Conservation (phyloP, 2,329 filamentous ascomycete species). For the Xylariaceae sp. region DNA sequence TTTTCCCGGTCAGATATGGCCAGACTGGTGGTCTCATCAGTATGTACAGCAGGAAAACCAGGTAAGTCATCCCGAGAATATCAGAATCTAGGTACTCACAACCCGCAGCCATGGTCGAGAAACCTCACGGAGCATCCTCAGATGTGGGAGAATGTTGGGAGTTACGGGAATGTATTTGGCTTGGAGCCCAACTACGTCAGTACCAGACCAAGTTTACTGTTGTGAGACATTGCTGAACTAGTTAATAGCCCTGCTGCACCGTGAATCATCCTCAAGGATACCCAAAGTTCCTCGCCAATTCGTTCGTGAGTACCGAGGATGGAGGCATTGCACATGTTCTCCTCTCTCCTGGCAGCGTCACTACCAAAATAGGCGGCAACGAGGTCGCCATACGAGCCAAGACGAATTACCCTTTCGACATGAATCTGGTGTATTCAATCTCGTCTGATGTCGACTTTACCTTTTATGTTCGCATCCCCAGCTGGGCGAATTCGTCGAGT, state of each 20-base stretch:
- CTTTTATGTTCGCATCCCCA: slow-evolving; percentile 33
- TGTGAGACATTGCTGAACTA: background rate
- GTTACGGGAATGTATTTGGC: slow-evolving; percentile 44
- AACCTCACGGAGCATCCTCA: slow-evolving; percentile 33
- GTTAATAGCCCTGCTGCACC: slow-evolving; percentile 44
- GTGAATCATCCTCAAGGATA: slow-evolving; percentile 54
- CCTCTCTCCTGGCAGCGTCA: slow-evolving; percentile 42
- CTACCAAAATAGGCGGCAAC: slow-evolving; percentile 35
- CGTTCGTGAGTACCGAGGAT: slow-evolving; percentile 41
- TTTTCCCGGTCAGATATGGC: slow-evolving; percentile 44
- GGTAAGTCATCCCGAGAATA: slow-evolving; percentile 19
- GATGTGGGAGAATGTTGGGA: slow-evolving; percentile 42
- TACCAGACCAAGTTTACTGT: background rate
- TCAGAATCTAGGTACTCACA: slow-evolving; percentile 3
- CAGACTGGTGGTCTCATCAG: slow-evolving; percentile 51
- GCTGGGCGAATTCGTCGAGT: slow-evolving; percentile 28
- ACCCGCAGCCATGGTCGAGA: slow-evolving; percentile 38
- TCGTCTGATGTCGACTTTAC: slow-evolving; percentile 28
- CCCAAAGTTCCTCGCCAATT: slow-evolving; percentile 49
- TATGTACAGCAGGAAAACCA: slow-evolving; percentile 52
- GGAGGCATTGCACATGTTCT: slow-evolving; percentile 48
- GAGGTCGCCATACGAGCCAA: slow-evolving; percentile 40
- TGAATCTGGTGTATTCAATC: slow-evolving; percentile 31
- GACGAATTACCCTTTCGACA: slow-evolving; percentile 43
- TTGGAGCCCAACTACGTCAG: slow-evolving; percentile 44